phyloP scores from a whole-genome alignment of 352 stramenopile species.

The Phytopythium aichiense region DNA sequence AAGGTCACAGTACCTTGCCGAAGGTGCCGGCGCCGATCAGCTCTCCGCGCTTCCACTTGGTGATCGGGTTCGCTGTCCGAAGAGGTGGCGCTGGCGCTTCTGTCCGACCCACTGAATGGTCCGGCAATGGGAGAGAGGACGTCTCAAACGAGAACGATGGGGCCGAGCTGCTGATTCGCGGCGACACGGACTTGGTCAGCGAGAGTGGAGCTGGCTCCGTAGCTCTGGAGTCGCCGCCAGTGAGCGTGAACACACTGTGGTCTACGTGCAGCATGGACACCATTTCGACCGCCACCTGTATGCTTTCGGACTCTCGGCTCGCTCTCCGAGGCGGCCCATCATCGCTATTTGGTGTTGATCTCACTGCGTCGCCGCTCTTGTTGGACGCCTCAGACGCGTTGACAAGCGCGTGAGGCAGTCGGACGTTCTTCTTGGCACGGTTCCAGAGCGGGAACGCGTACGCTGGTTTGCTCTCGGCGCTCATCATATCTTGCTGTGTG shows the following conservation, averaged over 20 bases:
- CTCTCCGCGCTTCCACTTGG: conserved; percentile 91
- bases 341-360: neutral
- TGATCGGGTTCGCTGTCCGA: conserved; percentile 29
- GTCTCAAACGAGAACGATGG: conserved; percentile 21
- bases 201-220: conserved; percentile 26
- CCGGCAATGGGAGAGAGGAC: conserved; percentile 2
- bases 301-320: conserved; percentile 8
- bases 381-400: neutral
- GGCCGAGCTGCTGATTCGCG: conserved; percentile 25
- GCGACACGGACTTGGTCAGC: conserved; percentile 47
- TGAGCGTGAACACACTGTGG: conserved; percentile 17
- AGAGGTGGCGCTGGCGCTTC: neutral
- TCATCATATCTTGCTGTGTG: neutral
- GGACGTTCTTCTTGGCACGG: conserved; percentile 35
- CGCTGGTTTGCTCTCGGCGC: conserved; percentile 21
- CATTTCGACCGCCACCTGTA: conserved; percentile 27
- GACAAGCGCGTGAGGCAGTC: conserved; percentile 48
- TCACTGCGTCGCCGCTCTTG: neutral
- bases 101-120: neutral
- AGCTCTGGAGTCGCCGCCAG: conserved; percentile 12
- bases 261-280: conserved; percentile 30
- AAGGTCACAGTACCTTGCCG: conserved; percentile 46
- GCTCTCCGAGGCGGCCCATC: neutral
- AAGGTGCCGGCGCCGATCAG: conserved; percentile 95
- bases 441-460: conserved; percentile 62